A percentile compares a stretch with the other conserved stretches of the same genome.
Evolutionary conservation across 495 filamentous ascomycete genomes (phyloP).

Genomic region (Penicillium macrosclerotiorum): DNA sequence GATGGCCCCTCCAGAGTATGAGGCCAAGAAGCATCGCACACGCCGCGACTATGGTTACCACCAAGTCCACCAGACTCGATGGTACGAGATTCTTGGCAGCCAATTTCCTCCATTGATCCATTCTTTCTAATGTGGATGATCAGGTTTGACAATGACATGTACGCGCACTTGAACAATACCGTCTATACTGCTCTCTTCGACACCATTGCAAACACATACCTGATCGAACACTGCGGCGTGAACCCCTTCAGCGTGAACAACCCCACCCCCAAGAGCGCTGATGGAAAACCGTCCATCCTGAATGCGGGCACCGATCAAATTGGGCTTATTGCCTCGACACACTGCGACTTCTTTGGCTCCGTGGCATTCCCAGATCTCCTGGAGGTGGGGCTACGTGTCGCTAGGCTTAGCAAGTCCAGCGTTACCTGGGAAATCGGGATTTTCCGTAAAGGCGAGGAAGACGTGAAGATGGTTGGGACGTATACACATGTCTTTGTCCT

Average conservation of each 20-base stretch:
- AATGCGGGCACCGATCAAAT: slow-evolving; percentile 20
- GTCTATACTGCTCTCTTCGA: slow-evolving; percentile 82
- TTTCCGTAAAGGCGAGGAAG: slow-evolving; percentile 72
- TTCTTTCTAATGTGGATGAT: neutral
- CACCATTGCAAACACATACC: slow-evolving; percentile 85
- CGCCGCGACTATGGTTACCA: slow-evolving; percentile 75
- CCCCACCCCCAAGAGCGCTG: slow-evolving; percentile 16
- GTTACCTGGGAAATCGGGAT: slow-evolving; percentile 92
- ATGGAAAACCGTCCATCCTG: slow-evolving; percentile 9
- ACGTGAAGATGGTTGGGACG: slow-evolving; percentile 79
- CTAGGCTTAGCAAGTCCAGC: slow-evolving; percentile 78
- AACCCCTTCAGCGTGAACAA: slow-evolving; percentile 58
- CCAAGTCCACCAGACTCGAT: slow-evolving; percentile 84
- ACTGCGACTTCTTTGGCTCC: slow-evolving; percentile 79
- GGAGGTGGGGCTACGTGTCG: slow-evolving; percentile 79
- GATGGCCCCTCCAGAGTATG: slow-evolving; percentile 36
- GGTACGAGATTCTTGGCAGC: too few species aligned
- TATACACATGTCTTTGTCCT: slow-evolving; percentile 90
- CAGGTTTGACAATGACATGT: slow-evolving; percentile 96
- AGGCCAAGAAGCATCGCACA: slow-evolving; percentile 59
- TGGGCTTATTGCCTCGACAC: slow-evolving; percentile 71
- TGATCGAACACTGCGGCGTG: slow-evolving; percentile 76
- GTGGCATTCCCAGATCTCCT: slow-evolving; percentile 81
- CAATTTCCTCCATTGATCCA: too few species aligned
- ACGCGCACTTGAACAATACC: slow-evolving; percentile 82